These are phyloP conservation scores for Brasilioporus rufonigricans DNA, from an alignment of 768 basidiomycete species.

Conservation along the genomic window DNA sequence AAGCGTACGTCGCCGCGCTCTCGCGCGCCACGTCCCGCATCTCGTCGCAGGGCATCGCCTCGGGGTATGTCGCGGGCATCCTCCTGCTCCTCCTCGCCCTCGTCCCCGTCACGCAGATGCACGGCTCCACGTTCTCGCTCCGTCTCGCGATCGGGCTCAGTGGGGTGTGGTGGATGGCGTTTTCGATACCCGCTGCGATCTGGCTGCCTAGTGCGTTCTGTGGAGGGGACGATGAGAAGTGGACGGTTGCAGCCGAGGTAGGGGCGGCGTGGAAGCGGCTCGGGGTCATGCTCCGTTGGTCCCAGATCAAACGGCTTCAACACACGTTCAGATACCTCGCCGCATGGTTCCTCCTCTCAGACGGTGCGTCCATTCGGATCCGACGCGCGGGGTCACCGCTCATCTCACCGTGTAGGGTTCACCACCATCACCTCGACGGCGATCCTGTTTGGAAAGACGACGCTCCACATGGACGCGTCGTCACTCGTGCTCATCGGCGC, in stretches of 20 bases:
- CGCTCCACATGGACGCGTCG: constrained; percentile 75
- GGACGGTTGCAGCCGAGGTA: constrained; percentile 54
- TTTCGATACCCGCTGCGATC: constrained; percentile 73
- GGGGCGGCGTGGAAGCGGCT: constrained; percentile 72
- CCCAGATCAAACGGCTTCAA: constrained; percentile 67
- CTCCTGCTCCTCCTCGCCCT: constrained; percentile 68
- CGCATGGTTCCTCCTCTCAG: constrained; percentile 93
- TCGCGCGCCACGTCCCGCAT: constrained; percentile 79
- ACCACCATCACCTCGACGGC: constrained; percentile 92
- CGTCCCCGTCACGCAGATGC: constrained; percentile 70
- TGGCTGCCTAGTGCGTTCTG: constrained; percentile 56
- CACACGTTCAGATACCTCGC: constrained; percentile 89
- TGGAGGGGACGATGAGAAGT: constrained; percentile 27
- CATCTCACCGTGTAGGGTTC: constrained; percentile 46
- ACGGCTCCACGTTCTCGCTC: constrained; percentile 75
- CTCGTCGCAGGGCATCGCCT: constrained; percentile 81
- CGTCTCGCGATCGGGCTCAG: constrained; percentile 82
- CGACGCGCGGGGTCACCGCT: too few relatives aligned
- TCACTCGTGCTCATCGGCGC: constrained; percentile 78
- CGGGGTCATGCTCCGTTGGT: constrained; percentile 68
- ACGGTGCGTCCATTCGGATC: constrained; percentile 52
- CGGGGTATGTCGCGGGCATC: constrained; percentile 86
- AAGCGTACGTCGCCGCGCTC: constrained; percentile 53
- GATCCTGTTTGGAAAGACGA: constrained; percentile 88
- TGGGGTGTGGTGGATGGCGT: constrained; percentile 86